Percentiles rank a stretch among this genome's conserved stretches.
These are phyloP conservation scores for Conidiobolus incongruus DNA, from an alignment of 371 early-diverging fungal genomes.

Conservation along the genomic window DNA sequence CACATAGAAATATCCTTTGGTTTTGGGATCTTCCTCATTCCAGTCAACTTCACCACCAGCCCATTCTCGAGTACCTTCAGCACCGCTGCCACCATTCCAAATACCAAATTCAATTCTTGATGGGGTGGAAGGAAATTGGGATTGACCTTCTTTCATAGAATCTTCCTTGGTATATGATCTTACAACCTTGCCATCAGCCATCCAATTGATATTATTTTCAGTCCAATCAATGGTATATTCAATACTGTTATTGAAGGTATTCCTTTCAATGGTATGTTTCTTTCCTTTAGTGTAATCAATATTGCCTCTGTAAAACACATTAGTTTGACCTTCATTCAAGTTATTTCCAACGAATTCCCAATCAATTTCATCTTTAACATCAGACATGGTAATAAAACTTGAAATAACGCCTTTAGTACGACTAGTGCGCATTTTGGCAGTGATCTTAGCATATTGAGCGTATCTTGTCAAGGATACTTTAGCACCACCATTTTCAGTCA, in stretches of 20 bases:
- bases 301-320: slow-evolving; percentile 34
- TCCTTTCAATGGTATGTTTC: slow-evolving; percentile 5
- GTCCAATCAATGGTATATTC: slow-evolving; percentile 27
- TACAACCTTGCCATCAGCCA: slow-evolving; percentile 21
- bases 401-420: slow-evolving; percentile 10
- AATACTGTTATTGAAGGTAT: slow-evolving; percentile 10
- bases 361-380: slow-evolving; percentile 15
- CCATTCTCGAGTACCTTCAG: slow-evolving; percentile 33
- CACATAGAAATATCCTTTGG: slow-evolving; percentile 1
- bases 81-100: slow-evolving; percentile 43
- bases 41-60: slow-evolving; percentile 38
- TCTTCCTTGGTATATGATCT: slow-evolving; percentile 15
- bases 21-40: too few species aligned
- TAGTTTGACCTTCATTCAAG: slow-evolving; percentile 15
- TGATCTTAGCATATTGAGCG: slow-evolving; percentile 1
- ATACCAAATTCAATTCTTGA: slow-evolving; percentile 30
- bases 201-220: slow-evolving; percentile 24
- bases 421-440: slow-evolving; percentile 2
- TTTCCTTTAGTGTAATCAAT: slow-evolving; percentile 18
- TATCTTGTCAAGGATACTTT: neutral
- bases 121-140: slow-evolving; percentile 25
- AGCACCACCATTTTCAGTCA: neutral
- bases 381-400: slow-evolving; percentile 13
- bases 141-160: slow-evolving; percentile 9
- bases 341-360: slow-evolving; percentile 10